Percentiles rank a stretch among this genome's conserved stretches.
Evolutionary conservation across 2,329 filamentous ascomycete species (phyloP).

Genomic region (Fusarium equiseti): DNA sequence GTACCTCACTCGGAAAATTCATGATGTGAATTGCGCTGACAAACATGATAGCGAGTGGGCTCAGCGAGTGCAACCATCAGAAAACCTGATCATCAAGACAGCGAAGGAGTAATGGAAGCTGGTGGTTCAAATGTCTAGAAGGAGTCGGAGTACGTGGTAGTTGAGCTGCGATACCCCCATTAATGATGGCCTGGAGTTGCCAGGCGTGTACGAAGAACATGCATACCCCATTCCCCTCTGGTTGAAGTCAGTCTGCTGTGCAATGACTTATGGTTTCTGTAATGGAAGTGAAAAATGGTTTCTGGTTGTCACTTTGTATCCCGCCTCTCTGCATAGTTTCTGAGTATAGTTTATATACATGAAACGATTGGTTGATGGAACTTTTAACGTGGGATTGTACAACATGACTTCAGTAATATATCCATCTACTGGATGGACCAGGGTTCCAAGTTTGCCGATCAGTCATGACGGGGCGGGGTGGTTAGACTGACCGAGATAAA

Average conservation of each 20-base stretch:
- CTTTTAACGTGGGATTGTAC: slow-evolving; percentile 5
- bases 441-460: slow-evolving; percentile 33
- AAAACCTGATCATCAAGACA: slow-evolving; percentile 71
- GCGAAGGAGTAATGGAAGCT: slow-evolving; percentile 46
- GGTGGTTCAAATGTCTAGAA: slow-evolving; percentile 21
- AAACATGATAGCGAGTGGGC: slow-evolving; percentile 71
- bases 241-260: slow-evolving; percentile 29
- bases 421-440: neutral
- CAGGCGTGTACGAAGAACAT: slow-evolving; percentile 48
- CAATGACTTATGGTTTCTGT: slow-evolving; percentile 34
- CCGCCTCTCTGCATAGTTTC: slow-evolving; percentile 40
- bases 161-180: slow-evolving; percentile 50
- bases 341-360: slow-evolving; percentile 33
- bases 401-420: neutral
- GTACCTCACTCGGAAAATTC: slow-evolving; percentile 54
- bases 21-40: slow-evolving; percentile 26
- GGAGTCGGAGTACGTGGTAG: slow-evolving; percentile 36
- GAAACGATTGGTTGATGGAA: slow-evolving; percentile 43
- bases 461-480: slow-evolving; percentile 10
- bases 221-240: slow-evolving; percentile 42
- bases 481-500: slow-evolving; percentile 18
- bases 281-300: slow-evolving; percentile 31
- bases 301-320: slow-evolving; percentile 37
- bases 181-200: slow-evolving; percentile 46
- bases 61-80: slow-evolving; percentile 70